A percentile compares a stretch with the other conserved stretches of the same genome.
Conservation (phyloP, 768 basidiomycete species). For the Lactarius vividus region DNA sequence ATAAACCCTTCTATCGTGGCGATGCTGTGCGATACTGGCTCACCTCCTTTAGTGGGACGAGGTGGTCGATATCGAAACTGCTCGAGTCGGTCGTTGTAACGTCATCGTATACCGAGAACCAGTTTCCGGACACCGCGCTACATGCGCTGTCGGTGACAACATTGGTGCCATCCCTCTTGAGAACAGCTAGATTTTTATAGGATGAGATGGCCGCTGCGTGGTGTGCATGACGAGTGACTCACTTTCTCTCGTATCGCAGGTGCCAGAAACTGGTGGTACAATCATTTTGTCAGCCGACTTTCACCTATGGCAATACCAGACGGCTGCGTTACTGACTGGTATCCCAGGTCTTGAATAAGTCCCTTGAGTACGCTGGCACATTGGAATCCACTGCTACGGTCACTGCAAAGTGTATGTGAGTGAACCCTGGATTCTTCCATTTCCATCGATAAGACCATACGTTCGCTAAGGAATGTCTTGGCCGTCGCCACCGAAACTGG, state of each 20-base stretch:
- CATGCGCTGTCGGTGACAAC: conserved; percentile 45
- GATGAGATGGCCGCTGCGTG: background rate
- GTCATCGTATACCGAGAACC: conserved; percentile 53
- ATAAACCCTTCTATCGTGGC: too few relatives aligned
- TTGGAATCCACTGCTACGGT: conserved; percentile 44
- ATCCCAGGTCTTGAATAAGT: conserved; percentile 48
- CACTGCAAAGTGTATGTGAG: conserved; percentile 26
- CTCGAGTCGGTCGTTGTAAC: conserved; percentile 45
- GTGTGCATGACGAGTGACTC: conserved; percentile 22
- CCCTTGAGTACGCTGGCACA: conserved; percentile 41
- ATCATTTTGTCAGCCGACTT: background rate
- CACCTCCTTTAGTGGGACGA: conserved; percentile 53
- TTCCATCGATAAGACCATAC: conserved; percentile 19
- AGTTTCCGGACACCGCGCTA: conserved; percentile 44
- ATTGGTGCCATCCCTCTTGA: conserved; percentile 35
- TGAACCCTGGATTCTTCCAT: background rate
- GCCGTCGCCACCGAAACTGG: conserved; percentile 29
- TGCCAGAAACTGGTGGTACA: conserved; percentile 44
- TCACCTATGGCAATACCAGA: background rate
- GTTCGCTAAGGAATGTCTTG: conserved; percentile 28
- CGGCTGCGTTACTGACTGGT: conserved; percentile 37
- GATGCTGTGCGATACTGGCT: background rate
- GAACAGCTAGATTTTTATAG: conserved; percentile 26
- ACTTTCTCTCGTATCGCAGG: conserved; percentile 54
- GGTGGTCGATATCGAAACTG: conserved; percentile 52